A percentile compares a stretch with the other conserved stretches of the same genome.
These are phyloP conservation scores for Kwoniella dejecticola DNA, from an alignment of 768 basidiomycete species.

Conservation along the genomic window DNA sequence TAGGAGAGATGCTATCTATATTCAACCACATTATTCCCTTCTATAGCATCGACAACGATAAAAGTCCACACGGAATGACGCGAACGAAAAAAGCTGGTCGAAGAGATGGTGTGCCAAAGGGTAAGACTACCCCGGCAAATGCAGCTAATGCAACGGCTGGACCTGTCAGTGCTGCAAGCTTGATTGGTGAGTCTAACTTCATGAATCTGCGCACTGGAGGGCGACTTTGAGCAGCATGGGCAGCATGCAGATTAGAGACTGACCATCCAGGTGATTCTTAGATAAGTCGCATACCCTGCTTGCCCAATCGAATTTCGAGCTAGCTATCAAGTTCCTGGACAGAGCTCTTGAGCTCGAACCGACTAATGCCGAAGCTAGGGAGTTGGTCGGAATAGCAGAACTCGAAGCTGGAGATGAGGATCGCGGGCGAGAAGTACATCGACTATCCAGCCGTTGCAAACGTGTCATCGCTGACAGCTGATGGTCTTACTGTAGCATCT, in stretches of 20 bases:
- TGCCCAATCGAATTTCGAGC: slow-evolving; percentile 79
- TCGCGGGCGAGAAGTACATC: slow-evolving; percentile 66
- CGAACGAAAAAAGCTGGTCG: slow-evolving; percentile 15
- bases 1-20: too few relatives aligned
- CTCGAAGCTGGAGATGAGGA: slow-evolving; percentile 78
- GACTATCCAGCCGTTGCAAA: neutral
- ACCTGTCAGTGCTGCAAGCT: slow-evolving; percentile 15
- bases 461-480: neutral
- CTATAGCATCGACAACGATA: too few relatives aligned
- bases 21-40: too few relatives aligned
- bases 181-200: slow-evolving; percentile 17
- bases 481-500: slow-evolving; percentile 59
- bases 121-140: neutral
- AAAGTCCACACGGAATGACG: slow-evolving; percentile 3
- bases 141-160: slow-evolving; percentile 1
- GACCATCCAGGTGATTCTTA: too few relatives aligned
- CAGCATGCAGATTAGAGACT: too few relatives aligned
- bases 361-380: slow-evolving; percentile 68
- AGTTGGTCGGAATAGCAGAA: slow-evolving; percentile 76
- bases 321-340: slow-evolving; percentile 71
- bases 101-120: neutral
- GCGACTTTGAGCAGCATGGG: too few relatives aligned
- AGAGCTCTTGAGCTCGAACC: slow-evolving; percentile 70
- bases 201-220: too few relatives aligned
- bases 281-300: slow-evolving; percentile 80